These are phyloP conservation scores for Salix udensis DNA, from an alignment of 345 rosid species.

Conservation along the genomic window DNA sequence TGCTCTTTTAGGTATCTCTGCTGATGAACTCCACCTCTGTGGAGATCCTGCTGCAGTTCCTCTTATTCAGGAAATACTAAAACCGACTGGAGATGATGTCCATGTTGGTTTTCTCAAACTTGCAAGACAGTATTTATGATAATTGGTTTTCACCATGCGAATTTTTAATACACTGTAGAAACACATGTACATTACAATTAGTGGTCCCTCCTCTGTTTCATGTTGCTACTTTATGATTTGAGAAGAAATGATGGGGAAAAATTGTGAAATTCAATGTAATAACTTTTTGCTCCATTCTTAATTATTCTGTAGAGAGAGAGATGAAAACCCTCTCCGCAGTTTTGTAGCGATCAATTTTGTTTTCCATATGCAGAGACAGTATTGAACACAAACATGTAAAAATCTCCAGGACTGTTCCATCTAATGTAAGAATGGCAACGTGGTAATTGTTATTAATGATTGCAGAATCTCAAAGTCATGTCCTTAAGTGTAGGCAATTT, in stretches of 20 bases:
- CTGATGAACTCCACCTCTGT: conserved; percentile 88
- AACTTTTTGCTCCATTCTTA: not conserved
- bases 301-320: not conserved
- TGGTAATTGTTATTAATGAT: not conserved
- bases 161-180: too few relatives aligned
- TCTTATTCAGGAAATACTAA: conserved; percentile 69
- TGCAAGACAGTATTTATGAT: not conserved
- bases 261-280: not conserved
- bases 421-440: not conserved
- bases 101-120: conserved; percentile 3
- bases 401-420: not conserved
- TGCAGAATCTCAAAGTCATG: not conserved
- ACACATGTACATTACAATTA: not conserved
- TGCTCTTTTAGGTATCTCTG: conserved; percentile 79
- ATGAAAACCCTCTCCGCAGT: not conserved
- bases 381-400: not conserved
- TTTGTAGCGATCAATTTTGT: not conserved
- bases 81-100: conserved; percentile 74
- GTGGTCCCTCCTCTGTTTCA: not conserved
- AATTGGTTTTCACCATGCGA: not conserved
- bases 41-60: conserved; percentile 90
- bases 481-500: not conserved
- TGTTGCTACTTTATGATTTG: not conserved
- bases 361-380: not conserved
- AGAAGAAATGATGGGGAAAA: not conserved